These are phyloP conservation scores for Trichoderma asperelloides DNA, from an alignment of 495 filamentous ascomycete species.

Conservation along the genomic window DNA sequence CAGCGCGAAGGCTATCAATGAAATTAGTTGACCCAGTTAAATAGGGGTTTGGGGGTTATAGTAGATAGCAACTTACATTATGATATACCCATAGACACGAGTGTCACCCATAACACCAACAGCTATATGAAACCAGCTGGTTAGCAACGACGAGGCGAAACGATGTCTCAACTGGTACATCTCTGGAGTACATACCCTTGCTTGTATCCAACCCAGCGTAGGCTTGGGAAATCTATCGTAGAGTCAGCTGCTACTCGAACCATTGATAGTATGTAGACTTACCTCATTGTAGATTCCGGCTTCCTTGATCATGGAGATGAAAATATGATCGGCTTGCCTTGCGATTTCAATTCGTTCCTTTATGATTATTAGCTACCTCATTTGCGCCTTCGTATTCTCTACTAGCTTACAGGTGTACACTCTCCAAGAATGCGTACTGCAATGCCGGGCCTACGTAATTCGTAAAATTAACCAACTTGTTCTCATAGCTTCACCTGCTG, in stretches of 20 bases:
- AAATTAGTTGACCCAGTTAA: no score
- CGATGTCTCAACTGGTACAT: no score
- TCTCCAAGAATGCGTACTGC: conserved; percentile 87
- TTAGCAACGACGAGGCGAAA: no score
- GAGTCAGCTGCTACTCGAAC: background rate
- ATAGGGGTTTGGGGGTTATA: no score
- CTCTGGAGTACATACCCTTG: conserved; percentile 14
- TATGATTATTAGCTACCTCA: no score
- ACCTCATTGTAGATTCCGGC: conserved; percentile 73
- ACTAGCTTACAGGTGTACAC: conserved; percentile 66
- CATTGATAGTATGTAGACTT: background rate
- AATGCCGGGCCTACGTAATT: conserved; percentile 70
- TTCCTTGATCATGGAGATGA: conserved; percentile 75
- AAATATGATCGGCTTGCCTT: conserved; percentile 77
- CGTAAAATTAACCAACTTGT: no score
- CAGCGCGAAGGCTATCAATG: conserved; percentile 67
- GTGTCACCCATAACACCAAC: conserved; percentile 79
- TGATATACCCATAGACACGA: conserved; percentile 45
- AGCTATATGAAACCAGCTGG: conserved; percentile 35
- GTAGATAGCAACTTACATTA: no score
- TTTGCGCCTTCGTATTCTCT: no score
- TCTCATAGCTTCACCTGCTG: no score
- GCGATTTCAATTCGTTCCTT: conserved; percentile 75
- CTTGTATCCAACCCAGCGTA: conserved; percentile 68
- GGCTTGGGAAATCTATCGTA: conserved; percentile 57